Evolutionary conservation across 345 rosid species (phyloP).

Genomic region (Eutrema japonicum): DNA sequence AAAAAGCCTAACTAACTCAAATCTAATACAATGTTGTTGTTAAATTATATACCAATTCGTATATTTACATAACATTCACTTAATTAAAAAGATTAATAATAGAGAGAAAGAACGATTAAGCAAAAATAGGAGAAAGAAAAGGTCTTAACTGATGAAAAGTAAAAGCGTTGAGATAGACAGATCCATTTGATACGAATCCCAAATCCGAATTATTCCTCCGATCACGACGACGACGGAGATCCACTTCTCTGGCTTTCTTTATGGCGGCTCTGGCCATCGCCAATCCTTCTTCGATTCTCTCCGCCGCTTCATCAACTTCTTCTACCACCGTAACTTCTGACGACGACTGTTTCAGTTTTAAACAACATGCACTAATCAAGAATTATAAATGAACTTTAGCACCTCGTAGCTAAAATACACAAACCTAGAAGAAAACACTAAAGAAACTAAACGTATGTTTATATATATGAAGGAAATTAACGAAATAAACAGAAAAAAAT

Average conservation of each 20-base stretch:
- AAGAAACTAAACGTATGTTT: not conserved
- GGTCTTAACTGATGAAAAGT: constrained; percentile 73
- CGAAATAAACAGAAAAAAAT: too few species aligned
- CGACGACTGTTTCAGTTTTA: constrained; percentile 23
- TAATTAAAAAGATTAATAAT: not conserved
- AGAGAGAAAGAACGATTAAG: not conserved
- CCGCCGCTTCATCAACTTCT: constrained; percentile 41
- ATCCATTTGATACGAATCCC: constrained; percentile 52
- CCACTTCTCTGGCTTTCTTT: constrained; percentile 46
- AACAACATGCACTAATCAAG: not conserved
- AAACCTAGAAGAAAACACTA: not conserved
- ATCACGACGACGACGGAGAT: constrained; percentile 38
- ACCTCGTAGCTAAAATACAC: not conserved
- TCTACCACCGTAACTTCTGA: constrained; percentile 26
- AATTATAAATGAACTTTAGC: not conserved
- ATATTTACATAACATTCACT: not conserved
- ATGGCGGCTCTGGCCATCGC: constrained; percentile 72
- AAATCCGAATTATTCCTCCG: constrained; percentile 37
- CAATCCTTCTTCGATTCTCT: constrained; percentile 60
- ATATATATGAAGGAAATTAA: not conserved
- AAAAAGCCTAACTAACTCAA: not conserved
- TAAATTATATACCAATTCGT: constrained; percentile 1
- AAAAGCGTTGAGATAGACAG: constrained; percentile 58
- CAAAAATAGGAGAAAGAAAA: constrained; percentile 32
- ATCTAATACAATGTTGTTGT: not conserved